These are phyloP conservation scores for Triadica sebifera DNA, from an alignment of 345 rosid species.

Conservation along the genomic window DNA sequence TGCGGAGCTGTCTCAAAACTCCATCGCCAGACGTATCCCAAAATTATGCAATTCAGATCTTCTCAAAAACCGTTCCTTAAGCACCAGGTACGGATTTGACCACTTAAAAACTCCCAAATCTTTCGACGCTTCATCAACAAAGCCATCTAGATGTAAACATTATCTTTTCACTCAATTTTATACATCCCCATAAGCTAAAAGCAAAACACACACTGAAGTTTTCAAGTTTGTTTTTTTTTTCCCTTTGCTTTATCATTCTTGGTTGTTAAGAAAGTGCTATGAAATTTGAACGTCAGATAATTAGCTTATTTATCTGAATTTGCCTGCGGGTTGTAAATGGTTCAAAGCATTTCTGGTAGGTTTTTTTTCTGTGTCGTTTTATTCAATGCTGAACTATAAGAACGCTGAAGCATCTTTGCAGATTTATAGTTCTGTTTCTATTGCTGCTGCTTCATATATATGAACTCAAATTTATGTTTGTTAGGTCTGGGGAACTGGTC, in stretches of 20 bases:
- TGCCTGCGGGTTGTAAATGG: not conserved
- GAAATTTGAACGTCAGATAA: not conserved
- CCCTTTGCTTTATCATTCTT: not conserved
- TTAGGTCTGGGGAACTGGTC: constrained; percentile 76
- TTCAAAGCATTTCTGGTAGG: not conserved
- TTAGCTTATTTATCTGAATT: not conserved
- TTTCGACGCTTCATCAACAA: constrained; percentile 82
- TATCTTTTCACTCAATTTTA: not conserved
- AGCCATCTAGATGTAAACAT: constrained; percentile 69
- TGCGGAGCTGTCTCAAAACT: constrained; percentile 24
- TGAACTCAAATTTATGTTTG: not conserved
- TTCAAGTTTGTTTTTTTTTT: too few relatives aligned
- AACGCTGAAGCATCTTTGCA: not conserved
- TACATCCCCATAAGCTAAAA: not conserved
- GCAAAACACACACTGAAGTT: not conserved
- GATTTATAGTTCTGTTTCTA: not conserved
- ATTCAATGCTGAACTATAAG: not conserved
- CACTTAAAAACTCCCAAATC: constrained; percentile 66
- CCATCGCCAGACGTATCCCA: constrained; percentile 11
- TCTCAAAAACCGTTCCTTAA: constrained; percentile 30
- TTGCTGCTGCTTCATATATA: not conserved
- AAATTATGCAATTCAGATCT: constrained; percentile 19
- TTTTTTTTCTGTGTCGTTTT: not conserved
- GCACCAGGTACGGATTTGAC: constrained; percentile 59
- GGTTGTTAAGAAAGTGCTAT: constrained; percentile 7